A percentile compares a stretch with the other conserved stretches of the same genome.
phyloP scores from a whole-genome alignment of 2,329 filamentous ascomycete species.

The Fusarium sp. region DNA sequence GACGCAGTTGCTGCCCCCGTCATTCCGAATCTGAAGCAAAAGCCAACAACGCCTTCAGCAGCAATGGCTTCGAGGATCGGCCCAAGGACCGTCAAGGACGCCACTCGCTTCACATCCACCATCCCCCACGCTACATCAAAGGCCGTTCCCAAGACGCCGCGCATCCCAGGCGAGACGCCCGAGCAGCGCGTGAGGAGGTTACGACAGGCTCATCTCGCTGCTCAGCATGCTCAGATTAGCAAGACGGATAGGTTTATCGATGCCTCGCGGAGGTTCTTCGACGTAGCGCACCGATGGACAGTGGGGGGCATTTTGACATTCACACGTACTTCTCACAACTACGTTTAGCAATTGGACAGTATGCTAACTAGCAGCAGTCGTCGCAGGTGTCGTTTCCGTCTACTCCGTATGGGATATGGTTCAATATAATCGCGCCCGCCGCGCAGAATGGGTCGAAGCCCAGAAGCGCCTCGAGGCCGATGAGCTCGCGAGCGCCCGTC shows the following conservation, averaged over 20 bases:
- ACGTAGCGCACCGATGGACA: slow-evolving; percentile 65
- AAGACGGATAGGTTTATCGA: slow-evolving; percentile 61
- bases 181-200: slow-evolving; percentile 75
- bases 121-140: slow-evolving; percentile 73
- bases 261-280: slow-evolving; percentile 59
- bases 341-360: no score
- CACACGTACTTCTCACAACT: slow-evolving; percentile 51
- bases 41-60: slow-evolving; percentile 4
- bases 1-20: slow-evolving; percentile 7
- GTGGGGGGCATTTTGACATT: slow-evolving; percentile 64
- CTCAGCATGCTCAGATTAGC: slow-evolving; percentile 66
- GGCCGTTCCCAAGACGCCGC: slow-evolving; percentile 48
- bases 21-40: background rate
- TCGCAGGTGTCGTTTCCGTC: slow-evolving; percentile 64
- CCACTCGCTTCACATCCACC: slow-evolving; percentile 72
- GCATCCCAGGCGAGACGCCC: slow-evolving; percentile 65
- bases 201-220: slow-evolving; percentile 73
- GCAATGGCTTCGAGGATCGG: slow-evolving; percentile 57
- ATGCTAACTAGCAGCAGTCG: slow-evolving; percentile 50
- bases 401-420: slow-evolving; percentile 71
- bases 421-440: slow-evolving; percentile 67
- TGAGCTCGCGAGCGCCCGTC: slow-evolving; percentile 64
- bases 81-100: slow-evolving; percentile 78
- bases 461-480: slow-evolving; percentile 64
- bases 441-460: slow-evolving; percentile 65